Conservation (phyloP, 495 filamentous ascomycete genomes). For the Hyphodiscus hymeniophilus region DNA sequence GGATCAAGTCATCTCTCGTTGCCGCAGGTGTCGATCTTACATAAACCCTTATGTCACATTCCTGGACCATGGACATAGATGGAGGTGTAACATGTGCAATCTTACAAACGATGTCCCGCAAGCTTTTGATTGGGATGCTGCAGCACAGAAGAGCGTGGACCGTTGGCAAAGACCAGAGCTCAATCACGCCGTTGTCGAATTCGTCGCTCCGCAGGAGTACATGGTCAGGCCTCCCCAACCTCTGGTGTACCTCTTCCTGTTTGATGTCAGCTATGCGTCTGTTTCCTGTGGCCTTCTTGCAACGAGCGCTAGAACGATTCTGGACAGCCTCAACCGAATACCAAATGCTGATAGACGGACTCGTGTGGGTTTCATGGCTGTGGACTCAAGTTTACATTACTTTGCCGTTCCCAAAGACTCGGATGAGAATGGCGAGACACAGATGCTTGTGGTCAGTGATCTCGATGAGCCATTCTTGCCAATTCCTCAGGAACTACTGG, state of each 20-base stretch:
- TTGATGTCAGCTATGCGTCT: constrained; percentile 90
- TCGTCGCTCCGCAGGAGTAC: constrained; percentile 96
- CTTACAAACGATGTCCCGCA: constrained; percentile 97
- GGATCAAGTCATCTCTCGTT: constrained; percentile 95
- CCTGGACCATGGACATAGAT: constrained; percentile 92
- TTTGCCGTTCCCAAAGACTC: constrained; percentile 87
- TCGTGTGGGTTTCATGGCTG: constrained; percentile 87
- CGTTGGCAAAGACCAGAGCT: constrained; percentile 83
- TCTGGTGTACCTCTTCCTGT: constrained; percentile 93
- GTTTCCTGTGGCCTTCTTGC: constrained; percentile 91
- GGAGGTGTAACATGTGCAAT: constrained; percentile 99
- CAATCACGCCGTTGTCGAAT: constrained; percentile 91
- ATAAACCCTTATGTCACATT: constrained; percentile 97
- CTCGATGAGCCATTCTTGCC: constrained; percentile 96
- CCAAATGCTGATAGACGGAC: constrained; percentile 93
- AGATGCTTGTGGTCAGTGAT: constrained; percentile 92
- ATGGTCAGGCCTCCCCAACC: constrained; percentile 98
- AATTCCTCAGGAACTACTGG: constrained; percentile 85
- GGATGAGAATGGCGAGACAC: constrained; percentile 70
- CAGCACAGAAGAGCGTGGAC: constrained; percentile 81
- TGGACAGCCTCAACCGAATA: constrained; percentile 93
- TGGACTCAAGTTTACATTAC: constrained; percentile 92
- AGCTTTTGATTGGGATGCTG: constrained; percentile 95
- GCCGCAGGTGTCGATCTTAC: constrained; percentile 88
- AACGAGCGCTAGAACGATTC: constrained; percentile 85